These are phyloP conservation scores for Penicillium sp. DNA, from an alignment of 2,329 filamentous ascomycete genomes.

Conservation along the genomic window DNA sequence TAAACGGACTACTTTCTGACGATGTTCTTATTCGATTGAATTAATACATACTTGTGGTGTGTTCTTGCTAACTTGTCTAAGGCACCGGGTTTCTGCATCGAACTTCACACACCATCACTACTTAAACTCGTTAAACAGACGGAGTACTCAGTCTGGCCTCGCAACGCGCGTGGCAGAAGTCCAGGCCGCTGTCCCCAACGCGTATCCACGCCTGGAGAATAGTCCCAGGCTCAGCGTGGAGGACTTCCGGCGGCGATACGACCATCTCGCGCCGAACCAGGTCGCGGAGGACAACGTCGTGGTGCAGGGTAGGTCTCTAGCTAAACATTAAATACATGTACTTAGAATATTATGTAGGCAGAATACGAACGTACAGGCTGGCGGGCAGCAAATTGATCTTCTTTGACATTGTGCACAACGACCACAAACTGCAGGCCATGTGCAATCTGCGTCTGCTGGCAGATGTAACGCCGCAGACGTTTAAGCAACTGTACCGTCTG, in stretches of 20 bases:
- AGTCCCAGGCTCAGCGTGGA: conserved; percentile 29
- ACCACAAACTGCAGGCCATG: conserved; percentile 70
- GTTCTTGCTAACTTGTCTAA: neutral
- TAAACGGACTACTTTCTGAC: conserved; percentile 17
- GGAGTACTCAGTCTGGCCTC: conserved; percentile 28
- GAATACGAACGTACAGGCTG: conserved; percentile 67
- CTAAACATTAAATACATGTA: conserved; percentile 23
- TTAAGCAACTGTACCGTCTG: conserved; percentile 60
- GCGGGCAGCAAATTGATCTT: conserved; percentile 79
- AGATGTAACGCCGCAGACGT: conserved; percentile 38
- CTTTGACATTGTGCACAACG: conserved; percentile 72
- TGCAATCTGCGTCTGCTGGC: conserved; percentile 56
- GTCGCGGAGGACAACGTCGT: conserved; percentile 36
- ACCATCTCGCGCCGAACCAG: conserved; percentile 34
- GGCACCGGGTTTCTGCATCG: neutral
- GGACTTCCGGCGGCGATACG: conserved; percentile 37
- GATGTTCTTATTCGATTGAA: neutral
- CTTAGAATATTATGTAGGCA: conserved; percentile 56
- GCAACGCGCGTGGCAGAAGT: conserved; percentile 37
- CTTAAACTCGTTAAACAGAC: neutral
- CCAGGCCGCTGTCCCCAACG: conserved; percentile 28
- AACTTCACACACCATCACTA: neutral
- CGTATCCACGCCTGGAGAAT: conserved; percentile 36
- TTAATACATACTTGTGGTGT: neutral
- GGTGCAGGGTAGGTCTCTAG: conserved; percentile 39